Evolutionary conservation across 148 eudicot genomes (phyloP), one percentile per base, ranked within the genome.

Genomic region (Rhododendron henanense): DNA sequence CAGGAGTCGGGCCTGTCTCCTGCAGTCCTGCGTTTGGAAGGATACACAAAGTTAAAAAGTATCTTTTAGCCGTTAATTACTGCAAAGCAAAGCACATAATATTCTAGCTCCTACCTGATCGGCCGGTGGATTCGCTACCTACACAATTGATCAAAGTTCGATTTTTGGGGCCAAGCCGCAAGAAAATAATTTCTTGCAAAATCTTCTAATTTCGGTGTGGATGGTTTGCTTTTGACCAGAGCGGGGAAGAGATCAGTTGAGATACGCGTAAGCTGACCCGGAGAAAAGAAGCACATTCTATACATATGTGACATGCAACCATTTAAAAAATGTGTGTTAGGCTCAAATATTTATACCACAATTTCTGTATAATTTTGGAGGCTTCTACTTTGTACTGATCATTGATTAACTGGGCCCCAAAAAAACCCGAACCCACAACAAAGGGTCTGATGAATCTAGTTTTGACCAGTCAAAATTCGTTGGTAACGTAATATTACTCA

Each of bases 331-430:
- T 21, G 65, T 4, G 50, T 39, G 1, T 44, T 45, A 18, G 51
- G 25, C 31, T n/a, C 81, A 9, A 44, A 44, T 78, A 23, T 78
- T 8, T 77, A 39, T 77, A 21, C 25, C 28, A 23, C 53, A 21
- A 44, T 44, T 44, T 78, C 55, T 45, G 81, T 45, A 47, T 78
- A 28, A 51, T 80, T 80, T 80, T 80, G 82, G 28, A 50, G 44
- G 82, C 39, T 48, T 80, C 63, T 80, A 4, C 39, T 80, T 80
- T 80, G 82, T 80, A 80, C 21, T 59, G 44, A 39, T 39, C 82
- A 51, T 80, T 50, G 82, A 14, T 80, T 48, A 67, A 25, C 74
- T 5, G 23, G 13, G 21, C 28, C 31, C 28, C 14, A 53, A 7
- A 28, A 41, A 41, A 41, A 41, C 45, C 41, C 37, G 1, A 14